Percentiles rank a stretch among this genome's conserved stretches.
Conservation (phyloP, 345 rosid species). For the Murraya koenigii region DNA sequence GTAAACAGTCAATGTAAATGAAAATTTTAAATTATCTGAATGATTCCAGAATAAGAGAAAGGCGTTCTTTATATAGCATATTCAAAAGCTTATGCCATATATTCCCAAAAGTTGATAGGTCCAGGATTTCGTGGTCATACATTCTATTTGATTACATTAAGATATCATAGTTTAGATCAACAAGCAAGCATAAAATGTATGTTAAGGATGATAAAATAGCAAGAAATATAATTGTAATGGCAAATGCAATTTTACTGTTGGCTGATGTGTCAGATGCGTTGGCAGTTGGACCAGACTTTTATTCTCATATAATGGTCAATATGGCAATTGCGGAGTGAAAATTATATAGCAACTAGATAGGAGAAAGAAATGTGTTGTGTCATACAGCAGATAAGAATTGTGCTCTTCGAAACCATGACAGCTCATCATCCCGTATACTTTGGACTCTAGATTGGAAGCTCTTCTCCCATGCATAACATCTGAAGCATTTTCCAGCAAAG, state of each 20-base stretch:
- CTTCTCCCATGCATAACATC: conserved; percentile 97
- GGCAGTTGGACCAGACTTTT: neutral
- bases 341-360: neutral
- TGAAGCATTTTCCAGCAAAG: conserved; percentile 27
- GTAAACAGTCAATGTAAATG: neutral
- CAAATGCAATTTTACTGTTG: neutral
- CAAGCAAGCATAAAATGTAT: neutral
- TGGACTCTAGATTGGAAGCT: conserved; percentile 81
- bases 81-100: neutral
- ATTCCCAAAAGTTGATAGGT: neutral
- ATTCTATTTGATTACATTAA: neutral
- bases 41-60: too few species aligned
- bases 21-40: neutral
- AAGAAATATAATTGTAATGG: neutral
- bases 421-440: conserved; percentile 67
- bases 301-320: neutral
- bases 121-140: neutral
- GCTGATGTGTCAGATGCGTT: neutral
- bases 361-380: neutral
- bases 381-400: conserved; percentile 82
- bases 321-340: neutral
- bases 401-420: conserved; percentile 88
- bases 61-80: too few species aligned
- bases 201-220: neutral
- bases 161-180: neutral